Base-by-base conservation (phyloP, 1,284 basidiomycete species). In the Boletus semigastroideus region DNA sequence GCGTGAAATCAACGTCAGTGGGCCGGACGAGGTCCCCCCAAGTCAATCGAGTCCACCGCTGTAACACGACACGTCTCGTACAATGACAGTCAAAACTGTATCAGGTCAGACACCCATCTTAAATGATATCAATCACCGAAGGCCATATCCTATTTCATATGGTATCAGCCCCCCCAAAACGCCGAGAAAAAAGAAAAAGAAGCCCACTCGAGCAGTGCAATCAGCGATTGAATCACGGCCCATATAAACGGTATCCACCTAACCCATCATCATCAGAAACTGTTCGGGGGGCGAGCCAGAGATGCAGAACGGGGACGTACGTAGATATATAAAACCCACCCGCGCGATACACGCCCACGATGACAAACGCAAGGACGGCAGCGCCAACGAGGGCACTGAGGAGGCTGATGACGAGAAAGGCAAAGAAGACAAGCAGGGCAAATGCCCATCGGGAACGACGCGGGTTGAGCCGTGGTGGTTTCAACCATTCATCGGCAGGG, bases 221-320 rank as follows among this genome's bases (percentile, higher is more conserved):
- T 73, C 19, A 87, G 70, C 28, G 84, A 83, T 59, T 87, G 84
- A 52, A 91, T 79, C 28, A 87, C 65, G 8, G 83, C 88, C 73
- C 88, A 83, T 27, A 92, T 62, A 61, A 92, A 89, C 6, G 91
- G 91, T 43, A 93, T 78, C 90, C 90, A 92, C 48, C 88, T 91
- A 20, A 7, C 11, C 39, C 28, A 20, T 17, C 38, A 20, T 17
- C 38, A 17, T 36, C 34, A 36, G 34, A 17, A 10, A 8, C 34
- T n/a, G 10, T 36, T n/a, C n/a, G n/a, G 10, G 33, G 10, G 13
- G 13, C 16, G 16, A n/a, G 16, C 16, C 34, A 17, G n/a, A n/a
- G n/a, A n/a, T 8, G 34, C 34, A 39, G 8, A 25, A 14, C 14
- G 25, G 12, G n/a, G n/a, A 78, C 86, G 60, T 65, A 92, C 84